Evolutionary conservation across 208 protist genomes (phyloP).

Genomic region (Blechomonas ayalai): DNA sequence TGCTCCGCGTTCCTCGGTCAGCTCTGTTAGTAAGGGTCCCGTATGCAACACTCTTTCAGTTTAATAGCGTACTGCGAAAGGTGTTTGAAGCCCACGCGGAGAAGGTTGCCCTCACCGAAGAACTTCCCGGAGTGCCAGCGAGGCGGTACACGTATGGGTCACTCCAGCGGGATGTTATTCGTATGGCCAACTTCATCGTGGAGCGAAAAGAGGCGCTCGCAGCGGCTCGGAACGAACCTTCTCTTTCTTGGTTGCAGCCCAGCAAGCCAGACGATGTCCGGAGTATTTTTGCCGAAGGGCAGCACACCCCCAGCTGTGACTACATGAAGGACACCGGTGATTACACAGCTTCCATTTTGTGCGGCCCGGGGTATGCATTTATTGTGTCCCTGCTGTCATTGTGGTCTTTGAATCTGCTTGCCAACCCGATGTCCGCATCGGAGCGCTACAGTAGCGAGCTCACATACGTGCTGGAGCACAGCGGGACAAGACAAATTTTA

Average conservation of each 20-base stretch:
- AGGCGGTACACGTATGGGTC: constrained; percentile 62
- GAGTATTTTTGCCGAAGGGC: constrained; percentile 57
- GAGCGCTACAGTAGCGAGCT: constrained; percentile 70
- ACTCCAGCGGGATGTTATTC: constrained; percentile 74
- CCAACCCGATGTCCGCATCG: constrained; percentile 59
- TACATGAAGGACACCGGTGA: constrained; percentile 52
- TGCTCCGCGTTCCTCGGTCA: constrained; percentile 24
- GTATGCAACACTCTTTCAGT: constrained; percentile 69
- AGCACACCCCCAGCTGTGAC: constrained; percentile 55
- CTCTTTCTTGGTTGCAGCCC: constrained; percentile 63
- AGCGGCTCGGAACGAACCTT: constrained; percentile 13
- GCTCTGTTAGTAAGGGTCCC: constrained; percentile 35
- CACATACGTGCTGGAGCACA: constrained; percentile 79
- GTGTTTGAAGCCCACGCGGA: constrained; percentile 53
- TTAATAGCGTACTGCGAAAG: constrained; percentile 57
- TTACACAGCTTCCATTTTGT: constrained; percentile 56
- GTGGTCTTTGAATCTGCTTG: constrained; percentile 75
- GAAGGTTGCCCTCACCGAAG: constrained; percentile 57
- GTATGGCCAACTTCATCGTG: constrained; percentile 49
- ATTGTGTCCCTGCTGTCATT: constrained; percentile 64
- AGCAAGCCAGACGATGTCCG: constrained; percentile 36
- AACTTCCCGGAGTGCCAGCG: constrained; percentile 36
- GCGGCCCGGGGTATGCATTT: constrained; percentile 58
- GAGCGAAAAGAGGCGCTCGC: constrained; percentile 37
- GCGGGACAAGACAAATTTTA: constrained; percentile 41